These are phyloP conservation scores for Aspergillus felis DNA, from an alignment of 2,329 filamentous ascomycete genomes.

Conservation along the genomic window DNA sequence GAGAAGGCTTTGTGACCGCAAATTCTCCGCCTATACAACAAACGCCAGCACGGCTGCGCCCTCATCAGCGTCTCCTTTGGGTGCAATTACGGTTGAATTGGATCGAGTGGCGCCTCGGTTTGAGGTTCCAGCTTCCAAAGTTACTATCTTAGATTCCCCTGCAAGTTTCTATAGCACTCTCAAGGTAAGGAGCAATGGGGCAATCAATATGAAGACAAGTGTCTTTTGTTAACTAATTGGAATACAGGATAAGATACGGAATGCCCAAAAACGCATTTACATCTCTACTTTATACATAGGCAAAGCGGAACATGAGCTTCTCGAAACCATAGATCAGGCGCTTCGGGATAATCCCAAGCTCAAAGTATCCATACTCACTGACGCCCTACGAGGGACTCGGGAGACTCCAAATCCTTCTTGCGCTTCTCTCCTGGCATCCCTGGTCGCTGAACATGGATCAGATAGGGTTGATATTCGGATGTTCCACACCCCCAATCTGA, in stretches of 20 bases:
- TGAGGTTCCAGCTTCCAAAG: slow-evolving; percentile 73
- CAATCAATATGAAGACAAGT: background rate
- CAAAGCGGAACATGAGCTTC: slow-evolving; percentile 84
- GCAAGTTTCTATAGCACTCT: slow-evolving; percentile 87
- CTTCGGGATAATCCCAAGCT: slow-evolving; percentile 71
- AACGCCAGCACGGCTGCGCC: slow-evolving; percentile 20
- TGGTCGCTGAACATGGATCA: slow-evolving; percentile 79
- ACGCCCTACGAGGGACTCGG: slow-evolving; percentile 84
- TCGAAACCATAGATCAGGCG: slow-evolving; percentile 71
- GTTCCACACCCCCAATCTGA: slow-evolving; percentile 97
- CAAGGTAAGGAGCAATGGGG: slow-evolving; percentile 56
- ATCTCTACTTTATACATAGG: slow-evolving; percentile 97
- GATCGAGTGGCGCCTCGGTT: slow-evolving; percentile 90
- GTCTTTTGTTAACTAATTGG: background rate
- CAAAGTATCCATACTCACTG: slow-evolving; percentile 82
- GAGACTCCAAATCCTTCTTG: slow-evolving; percentile 83
- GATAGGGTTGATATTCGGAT: slow-evolving; percentile 88
- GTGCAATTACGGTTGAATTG: slow-evolving; percentile 66
- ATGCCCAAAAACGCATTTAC: slow-evolving; percentile 76
- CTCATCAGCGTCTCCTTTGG: slow-evolving; percentile 47
- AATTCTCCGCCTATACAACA: slow-evolving; percentile 33
- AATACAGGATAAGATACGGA: slow-evolving; percentile 69
- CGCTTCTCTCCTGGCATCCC: slow-evolving; percentile 78
- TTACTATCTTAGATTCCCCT: slow-evolving; percentile 74
- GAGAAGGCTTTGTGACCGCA: slow-evolving; percentile 31